Base-by-base conservation (phyloP, 2,329 filamentous ascomycete genomes). In the Aschersonia sp. region DNA sequence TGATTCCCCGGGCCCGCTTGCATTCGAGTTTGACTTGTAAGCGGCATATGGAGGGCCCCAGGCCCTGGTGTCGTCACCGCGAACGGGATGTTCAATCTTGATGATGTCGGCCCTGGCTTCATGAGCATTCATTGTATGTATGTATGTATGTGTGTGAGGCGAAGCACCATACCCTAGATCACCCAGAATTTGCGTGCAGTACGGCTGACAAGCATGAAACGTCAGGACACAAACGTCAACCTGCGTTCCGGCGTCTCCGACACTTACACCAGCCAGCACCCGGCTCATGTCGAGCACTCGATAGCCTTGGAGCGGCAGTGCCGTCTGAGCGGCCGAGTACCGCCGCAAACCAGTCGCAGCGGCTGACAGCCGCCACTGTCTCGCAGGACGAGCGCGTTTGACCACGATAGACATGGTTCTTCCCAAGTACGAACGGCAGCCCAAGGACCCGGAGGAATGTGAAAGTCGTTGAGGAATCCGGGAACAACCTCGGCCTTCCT, bases 241-340 rank as follows among this genome's bases (percentile, higher is more conserved):
- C 35, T 9, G 12, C 2, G 31, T 35, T 20, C 35, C 40, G 59
- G 56, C 51, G 47, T 32, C 32, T 9, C 40, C 4, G n/a, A 30
- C 31, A 74, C 84, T 67, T 72, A 96, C 91, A 49, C 92, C 92
- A 53, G 92, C 92, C 53, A 98, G 69, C 2, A 98, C 92, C 68
- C 92, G 78, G 3, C 91, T 97, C 89, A 98, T 94, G 63, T 98
- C 92, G 52, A 98, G 74, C 10, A 97, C 89, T 48, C 85, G 81
- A 56, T 92, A 84, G 1, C 92, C 92, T 38, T 87, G 79, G 56
- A 98, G 73, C 29, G 92, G 91, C 32, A 80, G 65, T 41, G 62
- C 52, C 9, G 57, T 54, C 45, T 52, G 50, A 40, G 53, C 51
- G 5, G 56, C 52, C 43, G 55, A 52, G 9, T 56, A 63, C 46